Conservation (phyloP, 441 rosid species). For the Arabidopsis hybrid region DNA sequence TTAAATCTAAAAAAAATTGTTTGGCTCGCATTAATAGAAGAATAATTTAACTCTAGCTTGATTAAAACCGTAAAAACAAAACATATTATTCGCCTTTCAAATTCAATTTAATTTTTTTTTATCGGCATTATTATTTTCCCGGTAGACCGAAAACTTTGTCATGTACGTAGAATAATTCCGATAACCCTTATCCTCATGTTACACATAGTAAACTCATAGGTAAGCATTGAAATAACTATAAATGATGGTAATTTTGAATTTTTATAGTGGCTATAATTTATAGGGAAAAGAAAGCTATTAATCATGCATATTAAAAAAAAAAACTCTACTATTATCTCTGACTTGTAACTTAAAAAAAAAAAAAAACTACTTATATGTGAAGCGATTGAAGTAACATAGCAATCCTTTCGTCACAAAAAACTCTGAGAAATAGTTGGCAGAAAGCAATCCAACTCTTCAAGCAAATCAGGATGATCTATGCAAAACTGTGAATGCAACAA, state of each 20-base stretch:
- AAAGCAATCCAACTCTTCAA: not conserved
- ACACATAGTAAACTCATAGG: not conserved
- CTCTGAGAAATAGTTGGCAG: not conserved
- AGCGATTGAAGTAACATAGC: not conserved
- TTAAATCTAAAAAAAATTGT: not conserved
- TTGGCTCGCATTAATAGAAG: not conserved
- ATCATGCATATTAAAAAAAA: not conserved
- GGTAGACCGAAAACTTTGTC: not conserved
- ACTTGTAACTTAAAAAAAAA: not conserved
- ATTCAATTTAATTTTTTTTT: not conserved
- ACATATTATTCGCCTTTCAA: not conserved
- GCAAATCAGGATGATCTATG: not conserved
- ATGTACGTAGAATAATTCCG: not conserved
- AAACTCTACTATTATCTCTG: not conserved
- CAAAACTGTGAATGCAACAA: slow-evolving; percentile 46
- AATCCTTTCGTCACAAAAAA: not conserved
- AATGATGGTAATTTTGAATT: not conserved
- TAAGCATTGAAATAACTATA: not conserved
- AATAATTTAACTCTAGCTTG: not conserved
- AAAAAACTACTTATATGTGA: not conserved
- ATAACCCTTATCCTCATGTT: not conserved
- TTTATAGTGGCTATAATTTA: not conserved
- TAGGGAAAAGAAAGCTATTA: not conserved
- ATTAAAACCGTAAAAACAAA: not conserved
- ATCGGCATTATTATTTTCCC: not conserved